phyloP scores from a whole-genome alignment of 805 yeast species.

The Wickerhamiella sergipiensis region DNA sequence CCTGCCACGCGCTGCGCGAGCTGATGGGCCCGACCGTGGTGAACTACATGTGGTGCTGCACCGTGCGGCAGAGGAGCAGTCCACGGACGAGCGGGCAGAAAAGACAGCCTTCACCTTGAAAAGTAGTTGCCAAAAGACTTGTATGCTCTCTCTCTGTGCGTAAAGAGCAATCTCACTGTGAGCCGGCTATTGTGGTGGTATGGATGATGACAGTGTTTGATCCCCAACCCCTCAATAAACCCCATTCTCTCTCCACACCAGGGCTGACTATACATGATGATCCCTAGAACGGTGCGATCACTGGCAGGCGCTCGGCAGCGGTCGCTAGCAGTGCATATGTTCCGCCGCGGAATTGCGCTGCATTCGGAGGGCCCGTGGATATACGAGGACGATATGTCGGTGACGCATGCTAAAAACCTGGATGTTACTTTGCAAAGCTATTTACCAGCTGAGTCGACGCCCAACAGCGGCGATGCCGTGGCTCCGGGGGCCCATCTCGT shows the following conservation, averaged over 20 bases:
- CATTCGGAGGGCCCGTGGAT: slow-evolving; percentile 14
- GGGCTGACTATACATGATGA: not conserved
- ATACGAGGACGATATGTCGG: slow-evolving; percentile 20
- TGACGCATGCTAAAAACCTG: slow-evolving; percentile 18
- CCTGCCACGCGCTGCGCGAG: too few relatives aligned
- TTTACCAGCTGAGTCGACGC: slow-evolving; percentile 12
- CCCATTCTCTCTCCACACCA: not conserved
- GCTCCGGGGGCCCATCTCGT: slow-evolving; percentile 49
- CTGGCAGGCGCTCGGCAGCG: not conserved
- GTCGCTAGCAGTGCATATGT: not conserved
- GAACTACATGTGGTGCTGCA: too few relatives aligned
- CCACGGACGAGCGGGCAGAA: too few relatives aligned
- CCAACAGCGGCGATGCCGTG: slow-evolving; percentile 11
- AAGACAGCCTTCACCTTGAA: too few relatives aligned
- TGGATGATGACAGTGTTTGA: not conserved
- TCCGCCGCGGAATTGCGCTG: not conserved
- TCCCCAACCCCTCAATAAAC: not conserved
- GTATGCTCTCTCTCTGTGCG: too few relatives aligned
- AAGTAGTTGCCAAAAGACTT: too few relatives aligned
- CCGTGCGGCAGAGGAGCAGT: too few relatives aligned
- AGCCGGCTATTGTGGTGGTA: too few relatives aligned
- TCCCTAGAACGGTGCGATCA: not conserved
- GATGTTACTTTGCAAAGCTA: slow-evolving; percentile 20
- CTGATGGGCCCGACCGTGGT: too few relatives aligned
- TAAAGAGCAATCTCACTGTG: too few relatives aligned